Base-by-base conservation (phyloP, 1,284 basidiomycete species). In the Exsudoporus floridanus region DNA sequence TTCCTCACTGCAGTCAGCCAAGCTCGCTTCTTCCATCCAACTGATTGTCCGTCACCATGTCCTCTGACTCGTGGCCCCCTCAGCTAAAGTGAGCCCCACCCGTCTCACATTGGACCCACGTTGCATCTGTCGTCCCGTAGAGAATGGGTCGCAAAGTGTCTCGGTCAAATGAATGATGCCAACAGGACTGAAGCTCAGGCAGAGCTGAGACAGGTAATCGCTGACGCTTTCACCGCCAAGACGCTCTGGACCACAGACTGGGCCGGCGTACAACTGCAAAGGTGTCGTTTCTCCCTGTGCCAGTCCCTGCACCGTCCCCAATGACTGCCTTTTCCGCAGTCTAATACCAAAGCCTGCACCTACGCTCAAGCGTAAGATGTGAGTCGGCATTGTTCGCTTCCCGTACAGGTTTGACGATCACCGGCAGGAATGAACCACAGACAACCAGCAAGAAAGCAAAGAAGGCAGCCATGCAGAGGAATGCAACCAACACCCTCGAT, bases 191-290 rank as follows among this genome's bases (percentile, higher is more conserved):
- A 91, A 64, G 90, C 88, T 14, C 86, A 88, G 64, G 79, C 85
- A 62, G 90, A 92, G 76, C 72, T 92, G 66, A 88, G 86, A 82
- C 79, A 90, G 84, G 86, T 90, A 83, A 92, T 92, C 73, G 79
- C 86, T 80, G 84, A 89, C 63, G 81, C 89, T 75, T 90, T 88
- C 73, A 78, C 78, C 58, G 79, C 82, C 63, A 84, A 90, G 69
- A 82, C 88, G 7, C 78, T 96, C 34, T 92, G 91, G 86, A 90
- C 88, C 30, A 94, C 87, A 50, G 92, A 96, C 70, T 96, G 93
- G 93, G 73, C 78, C 27, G 84, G 80, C 38, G 80, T 91, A 37
- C 87, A 92, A 72, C 77, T 96, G 55, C 80, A 90, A 78, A 88
- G 85, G 89, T 90, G 53, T 56, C 53, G 51, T 62, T 49, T 51